Evolutionary conservation across 1,139 yeast genomes (phyloP).

Genomic region (Protomyces inundatus): DNA sequence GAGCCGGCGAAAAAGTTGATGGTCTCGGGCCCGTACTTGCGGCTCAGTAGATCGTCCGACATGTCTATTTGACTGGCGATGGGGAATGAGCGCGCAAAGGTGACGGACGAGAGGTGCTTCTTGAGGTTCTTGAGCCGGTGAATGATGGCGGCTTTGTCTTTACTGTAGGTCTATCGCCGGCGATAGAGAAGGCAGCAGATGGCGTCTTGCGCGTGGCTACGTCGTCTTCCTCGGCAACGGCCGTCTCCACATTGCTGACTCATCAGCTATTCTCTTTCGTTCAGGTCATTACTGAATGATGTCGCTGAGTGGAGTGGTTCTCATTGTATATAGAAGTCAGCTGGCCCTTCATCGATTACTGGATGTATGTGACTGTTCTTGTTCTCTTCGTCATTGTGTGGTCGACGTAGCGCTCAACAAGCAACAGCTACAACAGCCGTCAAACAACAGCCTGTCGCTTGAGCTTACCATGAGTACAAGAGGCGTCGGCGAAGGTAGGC

Average conservation of each 20-base stretch:
- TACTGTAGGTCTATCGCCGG: too few species aligned
- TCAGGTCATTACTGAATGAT: too few species aligned
- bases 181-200: too few species aligned
- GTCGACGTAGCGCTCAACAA: too few species aligned
- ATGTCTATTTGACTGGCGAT: slow-evolving; percentile 1
- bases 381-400: too few species aligned
- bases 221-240: too few species aligned
- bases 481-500: neutral
- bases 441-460: neutral
- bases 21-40: slow-evolving; percentile 17
- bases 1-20: slow-evolving; percentile 47
- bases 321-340: too few species aligned
- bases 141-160: neutral
- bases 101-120: neutral
- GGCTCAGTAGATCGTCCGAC: slow-evolving; percentile 1
- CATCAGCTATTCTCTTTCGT: neutral
- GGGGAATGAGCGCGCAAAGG: neutral
- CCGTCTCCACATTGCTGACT: neutral
- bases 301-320: too few species aligned
- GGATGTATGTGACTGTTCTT: too few species aligned
- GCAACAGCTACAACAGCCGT: neutral
- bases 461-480: neutral
- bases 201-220: too few species aligned
- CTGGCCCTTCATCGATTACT: too few species aligned
- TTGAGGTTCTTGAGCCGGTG: neutral